Evolutionary conservation across 768 basidiomycete species (phyloP).

Genomic region (Russula sp.): DNA sequence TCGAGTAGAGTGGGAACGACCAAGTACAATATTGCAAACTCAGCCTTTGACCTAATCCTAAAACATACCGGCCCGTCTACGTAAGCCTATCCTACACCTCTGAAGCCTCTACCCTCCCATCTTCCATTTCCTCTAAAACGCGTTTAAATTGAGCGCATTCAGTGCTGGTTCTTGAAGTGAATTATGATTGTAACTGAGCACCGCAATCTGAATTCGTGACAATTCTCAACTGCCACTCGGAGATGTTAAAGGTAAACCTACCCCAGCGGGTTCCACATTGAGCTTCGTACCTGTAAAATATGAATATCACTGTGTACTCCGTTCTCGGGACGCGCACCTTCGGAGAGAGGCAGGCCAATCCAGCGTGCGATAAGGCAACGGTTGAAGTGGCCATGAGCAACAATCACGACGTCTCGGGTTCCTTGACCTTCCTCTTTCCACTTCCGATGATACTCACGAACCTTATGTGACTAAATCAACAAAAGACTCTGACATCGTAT

Average conservation of each 20-base stretch:
- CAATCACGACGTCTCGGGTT: slow-evolving; percentile 78
- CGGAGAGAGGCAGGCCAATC: slow-evolving; percentile 62
- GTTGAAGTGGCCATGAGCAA: slow-evolving; percentile 87
- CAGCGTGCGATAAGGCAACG: slow-evolving; percentile 78
- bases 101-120: not conserved
- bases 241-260: slow-evolving; percentile 16
- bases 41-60: slow-evolving; percentile 16
- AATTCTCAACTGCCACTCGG: not conserved
- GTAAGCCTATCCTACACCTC: not conserved
- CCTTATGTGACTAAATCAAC: slow-evolving; percentile 45
- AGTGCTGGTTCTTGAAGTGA: slow-evolving; percentile 74
- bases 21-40: not conserved
- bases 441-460: slow-evolving; percentile 66
- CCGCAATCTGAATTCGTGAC: slow-evolving; percentile 52
- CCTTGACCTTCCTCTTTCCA: slow-evolving; percentile 66
- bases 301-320: not conserved
- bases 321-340: slow-evolving; percentile 41
- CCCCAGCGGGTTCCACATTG: slow-evolving; percentile 29
- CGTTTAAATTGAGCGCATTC: slow-evolving; percentile 63
- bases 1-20: slow-evolving; percentile 10
- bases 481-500: not conserved
- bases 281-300: slow-evolving; percentile 21
- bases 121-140: slow-evolving; percentile 12
- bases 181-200: slow-evolving; percentile 82
- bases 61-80: slow-evolving; percentile 16